Evolutionary conservation across 495 filamentous ascomycete species (phyloP).

Genomic region (Aspergillus diversus): DNA sequence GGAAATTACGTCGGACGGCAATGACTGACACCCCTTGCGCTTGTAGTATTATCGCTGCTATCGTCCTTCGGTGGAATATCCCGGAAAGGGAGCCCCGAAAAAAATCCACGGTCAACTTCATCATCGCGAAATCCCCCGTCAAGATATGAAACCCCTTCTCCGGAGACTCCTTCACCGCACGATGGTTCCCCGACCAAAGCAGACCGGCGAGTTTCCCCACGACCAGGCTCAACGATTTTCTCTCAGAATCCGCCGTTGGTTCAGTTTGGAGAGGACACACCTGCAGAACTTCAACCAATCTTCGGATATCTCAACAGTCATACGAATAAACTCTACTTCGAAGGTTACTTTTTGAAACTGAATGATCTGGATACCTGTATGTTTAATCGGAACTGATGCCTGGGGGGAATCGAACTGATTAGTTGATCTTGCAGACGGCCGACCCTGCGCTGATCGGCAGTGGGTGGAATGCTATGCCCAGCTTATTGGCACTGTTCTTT

Average conservation of each 20-base stretch:
- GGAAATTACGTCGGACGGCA: slow-evolving; percentile 2
- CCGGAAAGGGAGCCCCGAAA: slow-evolving; percentile 32
- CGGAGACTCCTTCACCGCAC: slow-evolving; percentile 40
- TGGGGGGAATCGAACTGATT: slow-evolving; percentile 14
- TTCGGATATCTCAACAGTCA: slow-evolving; percentile 95
- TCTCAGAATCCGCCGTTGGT: slow-evolving; percentile 87
- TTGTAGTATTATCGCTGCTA: slow-evolving; percentile 65
- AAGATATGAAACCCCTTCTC: slow-evolving; percentile 41
- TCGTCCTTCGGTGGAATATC: slow-evolving; percentile 56
- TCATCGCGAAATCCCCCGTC: slow-evolving; percentile 31
- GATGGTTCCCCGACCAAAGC: slow-evolving; percentile 37
- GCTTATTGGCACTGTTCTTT: slow-evolving; percentile 90
- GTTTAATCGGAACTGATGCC: slow-evolving; percentile 34
- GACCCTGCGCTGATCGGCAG: slow-evolving; percentile 79
- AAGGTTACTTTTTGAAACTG: slow-evolving; percentile 95
- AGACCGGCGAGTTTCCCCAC: slow-evolving; percentile 45
- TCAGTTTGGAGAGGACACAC: slow-evolving; percentile 80
- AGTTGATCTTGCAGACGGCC: slow-evolving; percentile 67
- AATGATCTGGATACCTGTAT: slow-evolving; percentile 89
- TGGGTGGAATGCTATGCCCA: slow-evolving; percentile 99
- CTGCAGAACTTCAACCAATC: slow-evolving; percentile 90
- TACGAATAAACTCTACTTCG: slow-evolving; percentile 93
- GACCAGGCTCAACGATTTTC: slow-evolving; percentile 69
- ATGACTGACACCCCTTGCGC: slow-evolving; percentile 36
- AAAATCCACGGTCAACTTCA: slow-evolving; percentile 37